Conservation (phyloP, 129 eudicot genomes). For the Chrysanthemum lavandulifolium region DNA sequence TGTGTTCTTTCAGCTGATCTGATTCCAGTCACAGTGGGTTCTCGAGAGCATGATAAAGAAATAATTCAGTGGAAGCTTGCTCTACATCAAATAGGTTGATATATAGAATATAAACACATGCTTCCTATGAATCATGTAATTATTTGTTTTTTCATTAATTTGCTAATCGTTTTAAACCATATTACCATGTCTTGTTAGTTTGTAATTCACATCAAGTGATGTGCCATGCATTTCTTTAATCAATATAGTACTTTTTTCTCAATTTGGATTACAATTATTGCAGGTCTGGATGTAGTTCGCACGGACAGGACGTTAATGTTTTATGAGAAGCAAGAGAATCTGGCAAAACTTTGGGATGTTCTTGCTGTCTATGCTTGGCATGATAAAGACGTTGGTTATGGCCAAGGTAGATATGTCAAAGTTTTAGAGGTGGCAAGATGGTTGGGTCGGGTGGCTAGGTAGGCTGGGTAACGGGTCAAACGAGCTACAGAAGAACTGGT, state of each 20-base stretch:
- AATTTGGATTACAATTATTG: constrained; percentile 28
- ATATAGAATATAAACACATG: constrained; percentile 16
- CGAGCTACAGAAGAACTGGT: too few species aligned
- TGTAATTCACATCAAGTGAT: constrained; percentile 14
- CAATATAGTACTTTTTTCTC: constrained; percentile 8
- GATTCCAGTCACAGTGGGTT: constrained; percentile 25
- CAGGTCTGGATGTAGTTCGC: constrained; percentile 97
- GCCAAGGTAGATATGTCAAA: constrained; percentile 75
- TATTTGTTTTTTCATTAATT: constrained; percentile 19
- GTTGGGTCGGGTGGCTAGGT: not conserved
- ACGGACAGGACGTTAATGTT: constrained; percentile 83
- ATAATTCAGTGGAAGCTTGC: constrained; percentile 92
- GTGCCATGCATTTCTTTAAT: not conserved
- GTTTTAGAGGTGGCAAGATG: not conserved
- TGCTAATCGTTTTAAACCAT: constrained; percentile 6
- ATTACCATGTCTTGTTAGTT: not conserved
- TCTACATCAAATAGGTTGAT: constrained; percentile 96
- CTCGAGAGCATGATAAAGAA: constrained; percentile 53
- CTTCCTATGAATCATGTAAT: constrained; percentile 31
- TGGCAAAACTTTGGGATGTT: constrained; percentile 96
- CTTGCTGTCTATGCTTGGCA: constrained; percentile 92
- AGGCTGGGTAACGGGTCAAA: not conserved
- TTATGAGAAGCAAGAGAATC: constrained; percentile 84
- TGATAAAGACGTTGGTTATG: constrained; percentile 89
- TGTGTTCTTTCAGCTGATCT: constrained; percentile 36